Base-by-base conservation (phyloP, 2,329 filamentous ascomycete genomes). In the Aspergillus sp. region DNA sequence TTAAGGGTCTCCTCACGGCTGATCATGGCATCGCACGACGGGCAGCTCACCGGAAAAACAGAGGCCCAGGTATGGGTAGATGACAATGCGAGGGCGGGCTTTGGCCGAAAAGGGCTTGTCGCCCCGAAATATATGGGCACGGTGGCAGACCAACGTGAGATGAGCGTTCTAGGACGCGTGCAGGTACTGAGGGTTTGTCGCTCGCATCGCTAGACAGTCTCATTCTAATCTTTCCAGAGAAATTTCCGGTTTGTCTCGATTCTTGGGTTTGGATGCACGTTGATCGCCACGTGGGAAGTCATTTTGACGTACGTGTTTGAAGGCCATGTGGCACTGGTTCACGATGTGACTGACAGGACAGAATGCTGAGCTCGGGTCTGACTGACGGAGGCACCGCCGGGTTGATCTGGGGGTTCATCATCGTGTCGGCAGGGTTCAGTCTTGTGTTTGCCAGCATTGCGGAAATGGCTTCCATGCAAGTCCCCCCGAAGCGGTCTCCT, bases 231-330 rank as follows among this genome's bases (percentile, higher is more conserved):
- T 14, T 16, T 45, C n/a, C 47, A 77, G 74, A 64, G 74, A 58
- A 75, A 75, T 49, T 78, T 77, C 62, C 65, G 66, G 20, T 76
- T 75, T 51, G 58, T 76, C 33, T 75, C 74, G 0, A 76, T 77
- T 50, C 59, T 77, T 14, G 74, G 74, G 11, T 77, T 77, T 54
- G 71, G 67, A 14, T 74, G 71, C 44, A 75, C 72, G 10, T 55
- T 75, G 45, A 71, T 76, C 33, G 66, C 67, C 36, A 76, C 73
- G 41, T 77, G 74, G 73, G 73, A 75, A 59, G 68, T 69, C 30
- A 64, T 74, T 20, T 65, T 76, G 24, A 71, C 70, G 68, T 75
- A 55, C 20, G 67, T 63, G 38, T 10, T 17, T 24, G 26, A 54
- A 47, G 62, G 17, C 40, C 40, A 42, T 42, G 40, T 42, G 40